Base-by-base conservation (phyloP, 495 filamentous ascomycete species). In the Polyplosphaeria fusca region DNA sequence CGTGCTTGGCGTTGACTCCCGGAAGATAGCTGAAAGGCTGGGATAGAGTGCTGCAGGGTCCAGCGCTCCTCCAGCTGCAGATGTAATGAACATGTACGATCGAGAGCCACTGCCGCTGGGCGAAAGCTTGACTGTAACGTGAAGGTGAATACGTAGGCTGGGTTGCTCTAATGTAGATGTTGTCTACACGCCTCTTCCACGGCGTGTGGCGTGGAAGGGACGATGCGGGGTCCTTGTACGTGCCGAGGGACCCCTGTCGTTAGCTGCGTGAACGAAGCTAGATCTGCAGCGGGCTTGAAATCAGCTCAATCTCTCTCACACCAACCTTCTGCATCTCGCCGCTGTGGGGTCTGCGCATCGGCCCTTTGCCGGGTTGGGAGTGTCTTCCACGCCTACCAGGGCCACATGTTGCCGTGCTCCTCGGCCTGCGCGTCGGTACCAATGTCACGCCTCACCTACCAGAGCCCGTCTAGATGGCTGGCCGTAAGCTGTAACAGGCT, bases 11-110 rank as follows among this genome's bases (percentile, higher is more conserved):
- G 27, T 51, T 43, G 47, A 35, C 23, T n/a, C 32, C 27, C 22
- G 32, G 53, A 4, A 43, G 43, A 43, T 47, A 23, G 4, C 30
- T 4, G 14, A 40, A 25, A 7, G 24, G 9, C 20, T 51, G 38
- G 35, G 20, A 35, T 58, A 58, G 47, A 58, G 55, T 58, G 40
- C 55, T 58, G 55, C 55, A 58, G 47, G 55, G 39, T 37, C 41
- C 32, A 47, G 52, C 42, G 9, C 37, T n/a, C 9, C 38, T 44
- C 7, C 37, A 28, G 25, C 25, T 51, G 43, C 55, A 50, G 12
- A 28, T 48, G 23, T n/a, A 43, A 49, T 52, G 12, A n/a, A 20
- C 22, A 14, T 25, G 47, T 25, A 51, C 18, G 25, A 26, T 43
- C 35, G 5, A 14, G 27, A 46, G 47, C 47, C 47, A 58, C 55